Conservation (phyloP, 2,329 filamentous ascomycete species). For the Cryoendolithus antarcticus region DNA sequence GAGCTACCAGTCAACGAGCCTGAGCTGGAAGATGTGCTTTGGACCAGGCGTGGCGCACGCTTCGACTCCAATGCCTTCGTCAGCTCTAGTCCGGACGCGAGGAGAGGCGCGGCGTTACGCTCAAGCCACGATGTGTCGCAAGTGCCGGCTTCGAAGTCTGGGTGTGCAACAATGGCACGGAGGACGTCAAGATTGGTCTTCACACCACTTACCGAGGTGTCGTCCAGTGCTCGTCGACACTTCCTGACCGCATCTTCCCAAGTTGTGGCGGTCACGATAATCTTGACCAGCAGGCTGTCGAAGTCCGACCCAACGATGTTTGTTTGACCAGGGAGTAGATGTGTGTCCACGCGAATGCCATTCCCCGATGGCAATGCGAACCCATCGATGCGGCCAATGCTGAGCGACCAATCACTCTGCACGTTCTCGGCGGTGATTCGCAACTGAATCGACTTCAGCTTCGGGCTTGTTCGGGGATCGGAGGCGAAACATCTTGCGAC, state of each 20-base stretch:
- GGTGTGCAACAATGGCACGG: slow-evolving; percentile 82
- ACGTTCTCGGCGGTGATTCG: slow-evolving; percentile 98
- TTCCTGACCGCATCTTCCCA: slow-evolving; percentile 94
- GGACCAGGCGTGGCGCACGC: too few relatives aligned
- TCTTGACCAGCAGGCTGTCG: slow-evolving; percentile 87
- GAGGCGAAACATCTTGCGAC: slow-evolving; percentile 80
- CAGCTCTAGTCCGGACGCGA: slow-evolving; percentile 11
- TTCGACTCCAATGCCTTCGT: too few relatives aligned
- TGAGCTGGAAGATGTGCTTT: too few relatives aligned
- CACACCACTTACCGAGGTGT: slow-evolving; percentile 95
- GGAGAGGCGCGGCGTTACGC: slow-evolving; percentile 30
- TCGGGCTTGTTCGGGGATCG: slow-evolving; percentile 26
- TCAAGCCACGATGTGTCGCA: slow-evolving; percentile 59
- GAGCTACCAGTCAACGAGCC: too few relatives aligned
- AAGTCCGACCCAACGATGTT: slow-evolving; percentile 70
- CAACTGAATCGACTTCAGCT: slow-evolving; percentile 62
- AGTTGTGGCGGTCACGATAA: slow-evolving; percentile 82
- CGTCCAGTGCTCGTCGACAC: slow-evolving; percentile 83
- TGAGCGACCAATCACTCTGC: slow-evolving; percentile 75
- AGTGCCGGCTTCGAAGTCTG: slow-evolving; percentile 79
- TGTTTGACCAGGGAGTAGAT: slow-evolving; percentile 88
- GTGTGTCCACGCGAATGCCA: slow-evolving; percentile 81
- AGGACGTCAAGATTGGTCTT: slow-evolving; percentile 99
- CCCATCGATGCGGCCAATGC: slow-evolving; percentile 97
- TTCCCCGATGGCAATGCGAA: slow-evolving; percentile 96